A percentile compares a stretch with the other conserved stretches of the same genome.
These are phyloP conservation scores for Tilletia caries DNA, from an alignment of 1,284 basidiomycete species.

Conservation along the genomic window DNA sequence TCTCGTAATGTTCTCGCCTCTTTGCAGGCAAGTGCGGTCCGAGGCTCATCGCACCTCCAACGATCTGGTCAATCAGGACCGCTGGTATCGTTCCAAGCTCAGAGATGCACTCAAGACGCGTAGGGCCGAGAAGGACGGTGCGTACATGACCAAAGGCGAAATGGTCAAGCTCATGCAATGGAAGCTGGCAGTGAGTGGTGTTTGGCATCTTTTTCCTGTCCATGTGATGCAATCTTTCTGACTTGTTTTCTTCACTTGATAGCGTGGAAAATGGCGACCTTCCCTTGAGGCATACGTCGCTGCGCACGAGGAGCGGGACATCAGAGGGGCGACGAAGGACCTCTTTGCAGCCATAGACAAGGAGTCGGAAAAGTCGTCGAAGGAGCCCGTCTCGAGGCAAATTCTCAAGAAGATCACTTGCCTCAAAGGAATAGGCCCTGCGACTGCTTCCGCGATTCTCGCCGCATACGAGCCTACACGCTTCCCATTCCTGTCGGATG, in stretches of 20 bases:
- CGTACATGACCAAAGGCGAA: constrained; percentile 14
- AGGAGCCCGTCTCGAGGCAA: constrained; percentile 6
- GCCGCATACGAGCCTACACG: constrained; percentile 10
- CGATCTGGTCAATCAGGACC: constrained; percentile 2
- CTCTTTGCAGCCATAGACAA: background rate
- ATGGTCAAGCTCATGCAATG: constrained; percentile 24
- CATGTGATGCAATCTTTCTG: no score
- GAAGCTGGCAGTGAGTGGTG: constrained; percentile 26
- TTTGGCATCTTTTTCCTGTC: background rate
- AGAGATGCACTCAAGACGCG: background rate
- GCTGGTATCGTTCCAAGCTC: constrained; percentile 7
- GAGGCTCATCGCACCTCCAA: constrained; percentile 2
- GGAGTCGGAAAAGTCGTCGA: background rate
- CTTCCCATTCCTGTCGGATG: constrained; percentile 10
- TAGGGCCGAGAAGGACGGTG: background rate
- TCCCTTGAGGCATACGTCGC: background rate
- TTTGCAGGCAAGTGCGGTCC: constrained; percentile 1
- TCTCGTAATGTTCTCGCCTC: no score
- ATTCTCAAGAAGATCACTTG: constrained; percentile 21
- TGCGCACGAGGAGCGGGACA: background rate
- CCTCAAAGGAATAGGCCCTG: constrained; percentile 26
- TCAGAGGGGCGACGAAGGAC: background rate
- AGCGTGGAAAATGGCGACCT: constrained; percentile 6
- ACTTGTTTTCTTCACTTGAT: background rate
- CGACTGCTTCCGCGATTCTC: constrained; percentile 24